Base-by-base conservation (phyloP, 148 eudicot genomes). In the Rhododendron williamsianum region DNA sequence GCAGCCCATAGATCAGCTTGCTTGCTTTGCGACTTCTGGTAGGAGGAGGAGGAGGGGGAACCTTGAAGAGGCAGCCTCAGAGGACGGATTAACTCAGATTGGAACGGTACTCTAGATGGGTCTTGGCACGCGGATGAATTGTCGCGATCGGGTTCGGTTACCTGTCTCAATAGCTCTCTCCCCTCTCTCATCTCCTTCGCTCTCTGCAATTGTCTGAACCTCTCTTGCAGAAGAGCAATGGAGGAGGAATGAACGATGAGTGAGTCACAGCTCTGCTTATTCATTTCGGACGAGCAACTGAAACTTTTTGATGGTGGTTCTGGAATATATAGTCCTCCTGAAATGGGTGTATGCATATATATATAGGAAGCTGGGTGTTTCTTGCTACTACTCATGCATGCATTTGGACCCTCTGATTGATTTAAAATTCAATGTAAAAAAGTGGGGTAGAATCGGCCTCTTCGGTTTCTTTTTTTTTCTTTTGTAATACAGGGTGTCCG, bases 171-270 rank as follows among this genome's bases (percentile, higher is more conserved):
- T 25, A 74, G 82, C 58, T 72, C 87, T 72, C 43, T 81, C 18
- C 60, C 79, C 52, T 76, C 76, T 58, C 87, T 82, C 85, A 74
- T 86, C 81, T 41, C 80, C 81, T 78, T 78, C 19, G 51, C 81
- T 45, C 81, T 78, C 54, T 78, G 81, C 54, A 78, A 78, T 23
- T 23, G 54, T 78, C 52, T 78, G 81, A 78, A 78, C 81, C 81
- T 78, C 81, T 78, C 81, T 78, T 78, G 81, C 65, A 81, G 84
- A 86, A 86, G 87, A 74, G 87, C 84, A 81, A 86, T 81, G 30
- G 87, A 86, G 45, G 87, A 86, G 27, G 79, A 78, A 73, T 76
- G 71, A 54, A 10, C 33, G 9, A 74, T 35, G 3, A 15, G 48
- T 6, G 85, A 36, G 6, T 81, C 72, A 4, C 35, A 10, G 33